phyloP scores from a whole-genome alignment of 164 flowering plant species.

The Euptelea pleiosperma region DNA sequence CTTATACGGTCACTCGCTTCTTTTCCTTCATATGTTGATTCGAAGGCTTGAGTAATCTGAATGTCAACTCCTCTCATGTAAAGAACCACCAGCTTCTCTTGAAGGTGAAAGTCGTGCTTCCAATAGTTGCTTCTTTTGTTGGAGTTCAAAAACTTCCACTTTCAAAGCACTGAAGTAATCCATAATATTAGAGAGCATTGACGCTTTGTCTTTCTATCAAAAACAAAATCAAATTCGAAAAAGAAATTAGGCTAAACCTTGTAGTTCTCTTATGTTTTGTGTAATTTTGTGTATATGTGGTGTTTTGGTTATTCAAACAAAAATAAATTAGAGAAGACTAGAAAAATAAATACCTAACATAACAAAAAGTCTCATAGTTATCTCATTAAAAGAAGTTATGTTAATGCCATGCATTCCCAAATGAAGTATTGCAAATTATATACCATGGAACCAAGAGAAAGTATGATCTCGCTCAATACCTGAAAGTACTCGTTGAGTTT shows the following conservation, averaged over 20 bases:
- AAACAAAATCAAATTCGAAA: conserved; percentile 1
- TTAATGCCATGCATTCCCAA: not conserved
- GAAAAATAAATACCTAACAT: too few relatives aligned
- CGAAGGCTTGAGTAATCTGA: conserved; percentile 22
- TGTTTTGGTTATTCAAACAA: too few relatives aligned
- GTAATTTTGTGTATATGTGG: too few relatives aligned
- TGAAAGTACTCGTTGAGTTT: conserved; percentile 79
- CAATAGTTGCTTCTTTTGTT: conserved; percentile 36
- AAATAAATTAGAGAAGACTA: too few relatives aligned
- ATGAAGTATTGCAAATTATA: not conserved
- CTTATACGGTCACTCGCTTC: conserved; percentile 35
- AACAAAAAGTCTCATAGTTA: too few relatives aligned
- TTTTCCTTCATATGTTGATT: conserved; percentile 38
- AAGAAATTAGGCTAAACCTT: not conserved
- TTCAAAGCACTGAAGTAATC: conserved; percentile 49
- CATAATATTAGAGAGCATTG: conserved; percentile 49
- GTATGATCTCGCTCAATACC: conserved; percentile 59
- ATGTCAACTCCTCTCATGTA: conserved; percentile 32
- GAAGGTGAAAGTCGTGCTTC: conserved; percentile 33
- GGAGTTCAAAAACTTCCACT: conserved; percentile 50
- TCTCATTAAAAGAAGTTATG: too few relatives aligned
- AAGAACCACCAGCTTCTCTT: conserved; percentile 12
- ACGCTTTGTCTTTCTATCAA: conserved; percentile 73
- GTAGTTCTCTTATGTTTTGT: too few relatives aligned
- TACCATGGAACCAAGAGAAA: conserved; percentile 90